phyloP scores from a whole-genome alignment of 2,329 filamentous ascomycete genomes.

The Tympanopsis confertula region DNA sequence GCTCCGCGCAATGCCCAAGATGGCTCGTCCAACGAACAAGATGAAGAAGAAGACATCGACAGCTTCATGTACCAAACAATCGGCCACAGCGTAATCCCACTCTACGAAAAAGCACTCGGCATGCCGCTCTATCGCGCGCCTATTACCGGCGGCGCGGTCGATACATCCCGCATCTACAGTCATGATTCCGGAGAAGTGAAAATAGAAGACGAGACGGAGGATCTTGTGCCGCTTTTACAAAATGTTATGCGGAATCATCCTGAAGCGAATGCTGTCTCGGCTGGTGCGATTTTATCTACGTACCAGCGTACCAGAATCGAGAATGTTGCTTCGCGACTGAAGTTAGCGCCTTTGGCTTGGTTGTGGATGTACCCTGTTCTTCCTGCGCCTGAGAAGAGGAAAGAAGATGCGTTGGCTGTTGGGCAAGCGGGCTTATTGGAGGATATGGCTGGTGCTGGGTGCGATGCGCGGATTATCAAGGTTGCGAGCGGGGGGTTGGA shows the following conservation, averaged over 20 bases:
- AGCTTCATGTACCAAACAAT: conserved; percentile 99
- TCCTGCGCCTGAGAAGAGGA: conserved; percentile 32
- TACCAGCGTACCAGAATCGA: conserved; percentile 96
- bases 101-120: conserved; percentile 68
- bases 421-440: conserved; percentile 51
- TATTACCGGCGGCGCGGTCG: conserved; percentile 62
- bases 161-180: conserved; percentile 16
- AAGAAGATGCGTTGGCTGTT: conserved; percentile 16
- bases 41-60: conserved; percentile 60
- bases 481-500: conserved; percentile 84
- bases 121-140: conserved; percentile 74
- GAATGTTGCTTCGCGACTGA: conserved; percentile 75
- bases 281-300: conserved; percentile 84
- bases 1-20: conserved; percentile 8
- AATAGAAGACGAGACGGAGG: conserved; percentile 74
- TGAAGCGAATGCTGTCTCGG: conserved; percentile 72
- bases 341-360: conserved; percentile 71
- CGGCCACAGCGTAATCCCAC: conserved; percentile 73
- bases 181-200: conserved; percentile 3
- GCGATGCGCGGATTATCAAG: conserved; percentile 89
- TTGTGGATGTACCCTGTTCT: conserved; percentile 84
- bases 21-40: conserved; percentile 8
- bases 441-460: conserved; percentile 68
- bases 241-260: conserved; percentile 60
- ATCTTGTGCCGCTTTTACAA: conserved; percentile 63